Conservation (phyloP, 257 asterid species). For the Parsonsia alboflavescens region DNA sequence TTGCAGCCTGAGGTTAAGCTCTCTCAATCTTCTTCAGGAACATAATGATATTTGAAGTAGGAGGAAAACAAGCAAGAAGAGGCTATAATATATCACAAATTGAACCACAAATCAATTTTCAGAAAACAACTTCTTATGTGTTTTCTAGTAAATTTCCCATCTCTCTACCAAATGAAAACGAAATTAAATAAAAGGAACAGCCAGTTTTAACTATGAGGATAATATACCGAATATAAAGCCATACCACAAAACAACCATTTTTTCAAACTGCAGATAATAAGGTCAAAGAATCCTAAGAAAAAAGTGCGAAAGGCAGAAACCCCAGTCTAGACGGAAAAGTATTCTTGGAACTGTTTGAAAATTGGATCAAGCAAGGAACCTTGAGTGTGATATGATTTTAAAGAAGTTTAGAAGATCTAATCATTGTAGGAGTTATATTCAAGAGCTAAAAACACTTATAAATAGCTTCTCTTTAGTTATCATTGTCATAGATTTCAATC, state of each 20-base stretch:
- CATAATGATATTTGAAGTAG: background rate
- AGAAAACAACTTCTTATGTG: background rate
- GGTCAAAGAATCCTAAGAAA: no score
- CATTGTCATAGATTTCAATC: no score
- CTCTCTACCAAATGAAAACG: background rate
- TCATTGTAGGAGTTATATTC: no score
- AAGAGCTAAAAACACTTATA: no score
- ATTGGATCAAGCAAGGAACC: no score
- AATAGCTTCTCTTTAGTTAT: no score
- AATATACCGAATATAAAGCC: background rate
- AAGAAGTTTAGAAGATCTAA: no score
- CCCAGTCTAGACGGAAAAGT: no score
- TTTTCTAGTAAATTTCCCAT: background rate
- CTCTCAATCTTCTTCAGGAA: background rate
- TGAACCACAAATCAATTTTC: background rate
- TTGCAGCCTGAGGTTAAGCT: conserved; percentile 54
- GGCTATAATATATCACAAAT: background rate
- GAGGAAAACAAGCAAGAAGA: background rate
- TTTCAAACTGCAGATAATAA: background rate
- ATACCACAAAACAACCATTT: background rate
- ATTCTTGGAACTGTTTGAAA: no score
- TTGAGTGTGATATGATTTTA: no score
- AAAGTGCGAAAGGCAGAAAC: no score
- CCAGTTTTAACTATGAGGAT: background rate
- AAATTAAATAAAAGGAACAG: background rate